A percentile compares a stretch with the other conserved stretches of the same genome.
Conservation (phyloP, 2,329 filamentous ascomycete genomes). For the Beauveria bassiana region DNA sequence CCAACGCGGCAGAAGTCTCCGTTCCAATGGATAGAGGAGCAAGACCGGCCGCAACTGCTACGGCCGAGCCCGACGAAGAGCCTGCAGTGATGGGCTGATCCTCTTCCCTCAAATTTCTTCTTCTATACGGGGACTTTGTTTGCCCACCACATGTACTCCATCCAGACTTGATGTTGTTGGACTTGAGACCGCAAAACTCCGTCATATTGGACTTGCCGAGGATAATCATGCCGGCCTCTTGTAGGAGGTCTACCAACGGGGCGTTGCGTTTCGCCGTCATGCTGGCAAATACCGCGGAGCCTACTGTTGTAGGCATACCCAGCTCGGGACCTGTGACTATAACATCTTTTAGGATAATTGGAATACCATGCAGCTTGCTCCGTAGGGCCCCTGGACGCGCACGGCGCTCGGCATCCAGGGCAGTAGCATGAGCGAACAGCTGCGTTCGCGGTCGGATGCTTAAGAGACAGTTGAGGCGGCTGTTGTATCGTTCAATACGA, state of each 20-base stretch:
- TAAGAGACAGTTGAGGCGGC: neutral
- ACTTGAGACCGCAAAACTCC: conserved; percentile 12
- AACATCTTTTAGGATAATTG: conserved; percentile 10
- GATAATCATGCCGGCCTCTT: conserved; percentile 10
- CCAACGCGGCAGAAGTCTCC: conserved; percentile 3
- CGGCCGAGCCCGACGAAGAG: conserved; percentile 10
- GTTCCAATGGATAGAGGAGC: conserved; percentile 6
- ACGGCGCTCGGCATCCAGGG: conserved; percentile 6
- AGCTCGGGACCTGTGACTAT: conserved; percentile 6
- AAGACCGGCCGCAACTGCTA: conserved; percentile 7
- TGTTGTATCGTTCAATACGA: conserved; percentile 1
- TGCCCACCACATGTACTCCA: conserved; percentile 5
- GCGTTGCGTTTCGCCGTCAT: conserved; percentile 2
- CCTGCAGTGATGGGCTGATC: conserved; percentile 10
- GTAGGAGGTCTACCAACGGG: conserved; percentile 2
- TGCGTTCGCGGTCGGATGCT: neutral
- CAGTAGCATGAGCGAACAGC: neutral
- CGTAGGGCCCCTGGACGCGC: neutral
- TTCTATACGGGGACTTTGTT: conserved; percentile 9
- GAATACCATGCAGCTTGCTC: conserved; percentile 7
- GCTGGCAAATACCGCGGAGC: neutral
- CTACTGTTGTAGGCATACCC: conserved; percentile 10
- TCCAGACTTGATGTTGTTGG: neutral
- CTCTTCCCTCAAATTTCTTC: neutral
- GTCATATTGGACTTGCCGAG: conserved; percentile 11